Evolutionary conservation across 441 rosid species (phyloP), one percentile per base, ranked within the genome.

Genomic region (Breynia disticha): DNA sequence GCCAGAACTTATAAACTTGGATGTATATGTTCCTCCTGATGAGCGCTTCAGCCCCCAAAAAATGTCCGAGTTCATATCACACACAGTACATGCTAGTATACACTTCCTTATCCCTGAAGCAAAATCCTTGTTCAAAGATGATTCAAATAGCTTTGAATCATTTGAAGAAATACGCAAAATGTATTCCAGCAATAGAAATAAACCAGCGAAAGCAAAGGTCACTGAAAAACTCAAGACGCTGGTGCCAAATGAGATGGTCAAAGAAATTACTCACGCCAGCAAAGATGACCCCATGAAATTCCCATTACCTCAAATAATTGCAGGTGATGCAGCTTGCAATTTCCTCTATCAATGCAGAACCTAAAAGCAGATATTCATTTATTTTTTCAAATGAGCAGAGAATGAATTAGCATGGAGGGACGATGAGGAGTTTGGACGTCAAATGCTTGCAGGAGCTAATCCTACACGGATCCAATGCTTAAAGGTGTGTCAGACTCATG

Each of bases 391-490:
- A 18, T 57, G 48, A 43, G 35, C 72, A 81, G 87, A 65, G 19
- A 61, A 79, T 44, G 73, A 76, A 41, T 55, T 57, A 49, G 82
- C 79, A 48, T 81, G 91, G 91, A 68, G 10, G 60, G 63, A 69
- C 5, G 87, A 84, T 19, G 67, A 59, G 54, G 91, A 79, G 67
- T 84, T 84, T 28, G 86, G 79, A 28, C 80, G 54, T 18, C 91
- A 84, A 61, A 81, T 81, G 86, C 76, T 81, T 48, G 91, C 91
- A 17, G 91, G 91, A 65, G 63, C 60, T 19, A 81, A 84, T 70
- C 87, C 87, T 48, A 48, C 72, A 43, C 56, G 78, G 57, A 74
- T 84, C 63, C 66, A 51, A 39, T 14, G 64, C 59, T 67, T 84
- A 63, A 64, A 73, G 91, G 91, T 84, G 54, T 32, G 32, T 24